phyloP scores from a whole-genome alignment of 1,284 basidiomycete species.

The Apiotrichum gamsii region DNA sequence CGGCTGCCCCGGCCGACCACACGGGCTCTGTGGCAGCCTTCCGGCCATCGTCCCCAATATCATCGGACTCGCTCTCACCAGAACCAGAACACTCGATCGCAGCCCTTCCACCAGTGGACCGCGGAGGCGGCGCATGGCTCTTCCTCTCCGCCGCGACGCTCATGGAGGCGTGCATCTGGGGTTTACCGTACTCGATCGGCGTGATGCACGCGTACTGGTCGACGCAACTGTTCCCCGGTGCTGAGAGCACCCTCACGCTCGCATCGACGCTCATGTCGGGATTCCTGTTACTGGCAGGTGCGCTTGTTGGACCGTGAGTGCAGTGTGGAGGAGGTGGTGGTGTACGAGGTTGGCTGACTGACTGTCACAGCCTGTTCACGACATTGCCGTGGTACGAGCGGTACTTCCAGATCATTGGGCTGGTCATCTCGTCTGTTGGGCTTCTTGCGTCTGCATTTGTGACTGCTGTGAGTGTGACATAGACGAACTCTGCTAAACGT shows the following conservation, averaged over 20 bases:
- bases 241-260: constrained; percentile 21
- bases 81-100: too few species aligned
- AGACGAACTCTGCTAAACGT: constrained; percentile 9
- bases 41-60: too few species aligned
- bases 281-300: constrained; percentile 41
- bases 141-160: constrained; percentile 39
- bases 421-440: constrained; percentile 5
- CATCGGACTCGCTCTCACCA: too few species aligned
- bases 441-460: constrained; percentile 9
- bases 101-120: constrained; percentile 39
- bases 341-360: too few species aligned
- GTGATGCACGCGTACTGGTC: constrained; percentile 42
- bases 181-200: constrained; percentile 43
- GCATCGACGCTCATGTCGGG: constrained; percentile 43
- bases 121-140: constrained; percentile 35
- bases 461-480: not conserved
- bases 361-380: too few species aligned
- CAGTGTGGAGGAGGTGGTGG: constrained; percentile 21
- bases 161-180: constrained; percentile 40
- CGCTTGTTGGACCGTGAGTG: constrained; percentile 41
- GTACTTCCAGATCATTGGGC: constrained; percentile 9
- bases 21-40: too few species aligned
- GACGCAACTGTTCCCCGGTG: constrained; percentile 27
- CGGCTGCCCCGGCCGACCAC: too few species aligned
- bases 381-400: constrained; percentile 15